These are phyloP conservation scores for Pythium apleroticum DNA, from an alignment of 352 stramenopile species.

Conservation along the genomic window DNA sequence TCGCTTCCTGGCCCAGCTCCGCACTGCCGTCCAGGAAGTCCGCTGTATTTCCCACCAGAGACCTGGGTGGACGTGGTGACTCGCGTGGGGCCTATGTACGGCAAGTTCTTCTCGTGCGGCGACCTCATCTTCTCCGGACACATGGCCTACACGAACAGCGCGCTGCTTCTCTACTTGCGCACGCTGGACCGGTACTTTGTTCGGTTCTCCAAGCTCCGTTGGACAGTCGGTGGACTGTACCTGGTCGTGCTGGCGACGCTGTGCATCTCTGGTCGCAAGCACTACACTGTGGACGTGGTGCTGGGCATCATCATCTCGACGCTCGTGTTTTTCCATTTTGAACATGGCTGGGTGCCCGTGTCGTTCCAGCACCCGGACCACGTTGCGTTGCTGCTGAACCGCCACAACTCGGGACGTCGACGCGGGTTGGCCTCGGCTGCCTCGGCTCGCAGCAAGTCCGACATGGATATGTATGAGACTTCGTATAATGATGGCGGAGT, in stretches of 20 bases:
- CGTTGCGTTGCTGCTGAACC: background rate
- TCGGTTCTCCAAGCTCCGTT: constrained; percentile 27
- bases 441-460: constrained; percentile 12
- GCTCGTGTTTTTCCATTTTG: constrained; percentile 47
- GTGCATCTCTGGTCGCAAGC: constrained; percentile 38
- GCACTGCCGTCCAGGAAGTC: constrained; percentile 32
- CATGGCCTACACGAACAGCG: constrained; percentile 46
- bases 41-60: constrained; percentile 35
- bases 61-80: constrained; percentile 48
- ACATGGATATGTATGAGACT: constrained; percentile 12
- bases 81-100: constrained; percentile 38
- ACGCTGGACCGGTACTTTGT: constrained; percentile 34
- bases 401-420: background rate
- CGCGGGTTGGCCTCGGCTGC: background rate
- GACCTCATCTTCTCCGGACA: constrained; percentile 54
- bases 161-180: constrained; percentile 44
- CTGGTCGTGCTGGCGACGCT: constrained; percentile 33
- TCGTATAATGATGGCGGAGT: background rate
- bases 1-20: constrained; percentile 44
- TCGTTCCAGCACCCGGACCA: background rate
- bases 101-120: constrained; percentile 42
- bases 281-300: constrained; percentile 47
- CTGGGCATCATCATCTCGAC: constrained; percentile 39
- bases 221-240: constrained; percentile 31
- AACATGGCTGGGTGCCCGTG: constrained; percentile 32